These are phyloP conservation scores for Colletotrichum sp. DNA, from an alignment of 2,329 filamentous ascomycete genomes.

Conservation along the genomic window DNA sequence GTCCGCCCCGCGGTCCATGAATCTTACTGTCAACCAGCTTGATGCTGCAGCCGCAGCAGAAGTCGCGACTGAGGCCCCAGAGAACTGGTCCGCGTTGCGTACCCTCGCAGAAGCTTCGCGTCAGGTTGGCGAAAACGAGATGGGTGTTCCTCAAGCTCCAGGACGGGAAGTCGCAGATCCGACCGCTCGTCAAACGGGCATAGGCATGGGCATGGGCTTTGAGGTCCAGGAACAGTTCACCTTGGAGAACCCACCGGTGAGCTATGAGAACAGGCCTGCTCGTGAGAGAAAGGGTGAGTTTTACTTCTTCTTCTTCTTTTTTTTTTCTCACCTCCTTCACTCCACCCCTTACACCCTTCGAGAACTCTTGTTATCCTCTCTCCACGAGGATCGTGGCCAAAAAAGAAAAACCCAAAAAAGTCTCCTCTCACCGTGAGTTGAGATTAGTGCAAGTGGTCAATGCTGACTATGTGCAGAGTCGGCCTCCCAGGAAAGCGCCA, in stretches of 20 bases:
- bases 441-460: background rate
- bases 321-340: background rate
- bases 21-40: slow-evolving; percentile 17
- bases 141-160: slow-evolving; percentile 1
- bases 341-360: background rate
- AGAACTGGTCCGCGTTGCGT: slow-evolving; percentile 81
- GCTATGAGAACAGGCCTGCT: slow-evolving; percentile 45
- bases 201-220: slow-evolving; percentile 38
- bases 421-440: background rate
- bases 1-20: slow-evolving; percentile 19
- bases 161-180: slow-evolving; percentile 25
- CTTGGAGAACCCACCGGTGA: slow-evolving; percentile 58
- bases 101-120: slow-evolving; percentile 88
- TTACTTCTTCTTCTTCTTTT: too few relatives aligned
- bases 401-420: background rate
- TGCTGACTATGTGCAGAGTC: slow-evolving; percentile 6
- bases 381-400: background rate
- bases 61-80: slow-evolving; percentile 35
- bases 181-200: slow-evolving; percentile 13
- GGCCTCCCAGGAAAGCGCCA: slow-evolving; percentile 18
- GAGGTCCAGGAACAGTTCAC: slow-evolving; percentile 66
- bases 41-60: slow-evolving; percentile 15
- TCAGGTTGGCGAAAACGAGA: slow-evolving; percentile 59
- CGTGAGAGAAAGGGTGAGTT: slow-evolving; percentile 43
- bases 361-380: background rate